phyloP scores from a whole-genome alignment of 768 basidiomycete genomes.

The Lactarius deliciosus region DNA sequence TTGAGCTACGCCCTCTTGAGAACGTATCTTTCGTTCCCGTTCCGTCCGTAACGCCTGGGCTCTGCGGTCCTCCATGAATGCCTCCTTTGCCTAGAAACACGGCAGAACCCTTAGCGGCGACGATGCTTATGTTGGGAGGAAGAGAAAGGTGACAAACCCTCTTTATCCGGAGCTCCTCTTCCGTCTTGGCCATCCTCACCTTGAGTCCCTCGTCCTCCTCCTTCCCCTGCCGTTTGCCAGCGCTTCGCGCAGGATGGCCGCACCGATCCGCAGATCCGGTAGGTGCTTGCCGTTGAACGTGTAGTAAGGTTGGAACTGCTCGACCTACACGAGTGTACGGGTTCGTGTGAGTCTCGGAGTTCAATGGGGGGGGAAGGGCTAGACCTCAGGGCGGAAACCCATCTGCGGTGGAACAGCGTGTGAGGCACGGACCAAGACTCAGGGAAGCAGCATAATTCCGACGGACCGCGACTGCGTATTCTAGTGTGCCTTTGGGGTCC shows the following conservation, averaged over 20 bases:
- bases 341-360: not conserved
- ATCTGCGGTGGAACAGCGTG: conserved; percentile 6
- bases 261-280: conserved; percentile 60
- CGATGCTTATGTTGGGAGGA: not conserved
- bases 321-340: conserved; percentile 45
- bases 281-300: conserved; percentile 53
- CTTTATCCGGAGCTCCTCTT: conserved; percentile 50
- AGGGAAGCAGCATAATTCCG: conserved; percentile 44
- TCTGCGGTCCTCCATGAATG: conserved; percentile 77
- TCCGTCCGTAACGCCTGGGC: conserved; percentile 53
- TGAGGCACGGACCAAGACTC: conserved; percentile 33
- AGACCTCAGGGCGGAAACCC: conserved; percentile 63
- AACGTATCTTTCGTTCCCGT: conserved; percentile 46
- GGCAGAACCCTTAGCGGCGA: not conserved
- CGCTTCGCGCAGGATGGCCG: conserved; percentile 62
- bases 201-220: conserved; percentile 49
- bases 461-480: conserved; percentile 77
- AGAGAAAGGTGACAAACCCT: conserved; percentile 44
- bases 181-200: conserved; percentile 60
- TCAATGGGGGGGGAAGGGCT: not conserved
- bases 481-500: conserved; percentile 68
- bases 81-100: conserved; percentile 61
- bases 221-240: conserved; percentile 49
- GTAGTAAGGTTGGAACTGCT: conserved; percentile 73
- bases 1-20: not conserved